Percentiles rank a stretch among this genome's conserved stretches.
Evolutionary conservation across 1,284 basidiomycete species (phyloP).

Genomic region (Puccinia triticina): DNA sequence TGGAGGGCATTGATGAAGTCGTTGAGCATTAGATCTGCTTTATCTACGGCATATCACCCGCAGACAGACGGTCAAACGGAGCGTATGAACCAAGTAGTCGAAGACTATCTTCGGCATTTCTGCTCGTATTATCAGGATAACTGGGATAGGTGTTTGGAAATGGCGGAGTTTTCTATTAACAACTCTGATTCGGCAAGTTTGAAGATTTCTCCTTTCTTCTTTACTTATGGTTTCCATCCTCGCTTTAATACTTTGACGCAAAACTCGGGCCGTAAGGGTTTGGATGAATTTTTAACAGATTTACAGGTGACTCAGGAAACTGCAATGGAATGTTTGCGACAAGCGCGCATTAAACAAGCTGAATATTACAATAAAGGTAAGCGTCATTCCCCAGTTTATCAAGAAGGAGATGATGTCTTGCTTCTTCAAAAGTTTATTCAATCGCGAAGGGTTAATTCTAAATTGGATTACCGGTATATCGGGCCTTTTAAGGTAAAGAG

Average conservation of each 20-base stretch:
- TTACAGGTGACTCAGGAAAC: not conserved
- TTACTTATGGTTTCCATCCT: conserved; percentile 20
- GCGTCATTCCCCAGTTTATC: not conserved
- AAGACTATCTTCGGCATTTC: conserved; percentile 54
- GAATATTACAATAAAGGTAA: not conserved
- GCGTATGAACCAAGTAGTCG: too few species aligned
- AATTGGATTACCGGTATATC: too few species aligned
- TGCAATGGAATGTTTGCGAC: not conserved
- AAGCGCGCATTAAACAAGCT: too few species aligned
- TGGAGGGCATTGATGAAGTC: not conserved
- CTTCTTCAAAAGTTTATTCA: conserved; percentile 3
- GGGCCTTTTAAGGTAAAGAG: too few species aligned
- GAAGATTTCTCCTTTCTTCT: not conserved
- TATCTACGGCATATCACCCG: not conserved
- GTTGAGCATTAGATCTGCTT: not conserved
- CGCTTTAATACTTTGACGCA: too few species aligned
- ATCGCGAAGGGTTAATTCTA: not conserved
- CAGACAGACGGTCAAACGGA: too few species aligned
- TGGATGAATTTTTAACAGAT: not conserved
- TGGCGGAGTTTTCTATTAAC: too few species aligned
- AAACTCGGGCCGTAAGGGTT: too few species aligned
- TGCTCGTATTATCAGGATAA: conserved; percentile 46
- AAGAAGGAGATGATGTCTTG: conserved; percentile 4
- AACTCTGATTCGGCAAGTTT: too few species aligned
- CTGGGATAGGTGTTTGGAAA: too few species aligned